Base-by-base conservation (phyloP, 1,284 basidiomycete species). In the Cryptococcus neoformans region DNA sequence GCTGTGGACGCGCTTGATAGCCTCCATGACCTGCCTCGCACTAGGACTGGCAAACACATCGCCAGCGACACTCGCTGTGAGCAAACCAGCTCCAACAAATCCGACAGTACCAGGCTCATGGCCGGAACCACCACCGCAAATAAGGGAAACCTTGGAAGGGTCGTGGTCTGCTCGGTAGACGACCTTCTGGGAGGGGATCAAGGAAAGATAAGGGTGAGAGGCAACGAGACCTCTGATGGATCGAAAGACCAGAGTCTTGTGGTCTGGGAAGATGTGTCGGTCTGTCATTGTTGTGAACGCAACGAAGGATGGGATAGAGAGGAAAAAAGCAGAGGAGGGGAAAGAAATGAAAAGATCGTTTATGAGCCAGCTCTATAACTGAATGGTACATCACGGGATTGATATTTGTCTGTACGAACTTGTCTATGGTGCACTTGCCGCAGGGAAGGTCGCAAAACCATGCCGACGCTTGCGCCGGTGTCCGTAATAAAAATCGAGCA, bases 31-130 rank as follows among this genome's bases (percentile, higher is more conserved):
- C 65, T 81, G 81, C 48, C 68, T 72, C 2, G 80, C 79, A 36
- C 75, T 78, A 0, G 81, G 81, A 52, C 76, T 79, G 6, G 81
- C 81, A 64, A 83, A 83, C 34, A 82, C 74, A 62, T 81, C 80
- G n/a, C 80, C 80, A 0, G 75, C 75, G 9, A 80, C 77, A 60
- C 73, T 71, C 4, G 78, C 80, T 11, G 72, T 70, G 40, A 81
- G 67, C 62, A 81, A 66, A 1, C 80, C 80, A 39, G 63, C 59
- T 16, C 80, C 80, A 6, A 79, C 76, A 49, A 77, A 72, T 34
- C 78, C 72, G 12, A 69, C 66, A 6, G 68, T 69, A 14, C 70
- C 71, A 34, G 79, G 79, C 67, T 81, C 80, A 64, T 81, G 80
- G 12, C 80, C 80, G 8, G 72, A 73, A 44, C 80, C 80, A 50